Percentiles rank a stretch among this genome's conserved stretches.
Conservation (phyloP, 2,329 filamentous ascomycete species). For the Parasarocladium wereldwijsianum region DNA sequence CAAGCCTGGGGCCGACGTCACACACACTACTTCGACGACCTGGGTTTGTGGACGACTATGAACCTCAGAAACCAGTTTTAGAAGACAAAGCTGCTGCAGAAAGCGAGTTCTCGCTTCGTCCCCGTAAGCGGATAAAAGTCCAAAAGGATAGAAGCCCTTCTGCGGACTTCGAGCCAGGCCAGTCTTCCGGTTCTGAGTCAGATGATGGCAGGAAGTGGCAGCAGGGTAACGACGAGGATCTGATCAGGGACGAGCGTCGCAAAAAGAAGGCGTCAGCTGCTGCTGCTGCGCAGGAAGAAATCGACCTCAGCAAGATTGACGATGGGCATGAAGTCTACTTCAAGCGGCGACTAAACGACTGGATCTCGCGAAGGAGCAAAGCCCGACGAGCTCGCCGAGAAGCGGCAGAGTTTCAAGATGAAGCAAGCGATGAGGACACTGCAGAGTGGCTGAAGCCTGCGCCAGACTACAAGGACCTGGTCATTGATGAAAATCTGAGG, state of each 20-base stretch:
- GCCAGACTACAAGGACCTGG: slow-evolving; percentile 63
- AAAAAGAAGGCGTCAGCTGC: slow-evolving; percentile 26
- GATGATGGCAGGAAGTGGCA: slow-evolving; percentile 20
- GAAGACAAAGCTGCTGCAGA: slow-evolving; percentile 18
- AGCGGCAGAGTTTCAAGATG: slow-evolving; percentile 18
- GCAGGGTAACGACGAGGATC: slow-evolving; percentile 23
- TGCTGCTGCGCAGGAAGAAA: slow-evolving; percentile 19
- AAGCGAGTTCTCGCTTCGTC: slow-evolving; percentile 41
- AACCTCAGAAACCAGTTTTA: slow-evolving; percentile 4
- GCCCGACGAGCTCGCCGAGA: slow-evolving; percentile 25
- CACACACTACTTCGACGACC: slow-evolving; percentile 62
- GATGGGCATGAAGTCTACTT: slow-evolving; percentile 82
- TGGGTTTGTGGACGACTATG: slow-evolving; percentile 40
- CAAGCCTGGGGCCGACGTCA: slow-evolving; percentile 40
- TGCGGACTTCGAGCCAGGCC: slow-evolving; percentile 29
- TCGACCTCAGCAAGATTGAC: slow-evolving; percentile 51
- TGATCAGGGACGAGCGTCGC: slow-evolving; percentile 21
- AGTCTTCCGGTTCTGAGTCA: slow-evolving; percentile 6
- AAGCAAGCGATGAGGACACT: slow-evolving; percentile 27
- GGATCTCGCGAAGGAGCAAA: slow-evolving; percentile 43
- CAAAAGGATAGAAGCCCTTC: slow-evolving; percentile 22
- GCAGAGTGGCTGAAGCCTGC: slow-evolving; percentile 76
- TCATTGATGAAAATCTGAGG: slow-evolving; percentile 59
- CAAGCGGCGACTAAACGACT: slow-evolving; percentile 57
- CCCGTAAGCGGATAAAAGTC: slow-evolving; percentile 39